phyloP scores from a whole-genome alignment of 495 filamentous ascomycete species.

The Tuber microsphaerosporum region DNA sequence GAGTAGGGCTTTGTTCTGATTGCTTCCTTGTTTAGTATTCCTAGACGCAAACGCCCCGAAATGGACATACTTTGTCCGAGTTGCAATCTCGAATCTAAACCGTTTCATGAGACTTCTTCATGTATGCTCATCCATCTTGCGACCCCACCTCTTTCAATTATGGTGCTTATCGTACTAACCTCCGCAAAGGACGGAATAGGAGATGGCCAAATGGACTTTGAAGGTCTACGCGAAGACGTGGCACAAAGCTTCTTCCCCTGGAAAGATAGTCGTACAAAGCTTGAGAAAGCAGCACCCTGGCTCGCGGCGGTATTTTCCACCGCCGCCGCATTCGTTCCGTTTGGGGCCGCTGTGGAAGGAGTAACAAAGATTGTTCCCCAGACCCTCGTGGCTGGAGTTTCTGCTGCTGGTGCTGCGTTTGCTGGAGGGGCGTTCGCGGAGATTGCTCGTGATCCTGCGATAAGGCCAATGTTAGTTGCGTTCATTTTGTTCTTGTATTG shows the following conservation, averaged over 20 bases:
- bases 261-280: not conserved
- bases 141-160: not conserved
- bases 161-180: not conserved
- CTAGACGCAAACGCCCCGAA: not conserved
- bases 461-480: not conserved
- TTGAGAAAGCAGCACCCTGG: not conserved
- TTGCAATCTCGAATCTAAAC: not conserved
- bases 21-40: not conserved
- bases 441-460: not conserved
- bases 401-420: not conserved
- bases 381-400: not conserved
- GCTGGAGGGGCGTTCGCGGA: not conserved
- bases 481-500: not conserved
- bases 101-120: not conserved
- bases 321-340: not conserved
- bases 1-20: not conserved
- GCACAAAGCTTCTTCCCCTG: not conserved
- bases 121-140: not conserved
- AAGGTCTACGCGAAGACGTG: not conserved
- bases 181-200: not conserved
- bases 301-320: not conserved
- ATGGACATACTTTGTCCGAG: not conserved
- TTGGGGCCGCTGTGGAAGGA: not conserved
- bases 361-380: not conserved
- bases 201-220: not conserved